These are phyloP conservation scores for Pyrenochaeta sp. DNA, from an alignment of 2,329 filamentous ascomycete species.

Conservation along the genomic window DNA sequence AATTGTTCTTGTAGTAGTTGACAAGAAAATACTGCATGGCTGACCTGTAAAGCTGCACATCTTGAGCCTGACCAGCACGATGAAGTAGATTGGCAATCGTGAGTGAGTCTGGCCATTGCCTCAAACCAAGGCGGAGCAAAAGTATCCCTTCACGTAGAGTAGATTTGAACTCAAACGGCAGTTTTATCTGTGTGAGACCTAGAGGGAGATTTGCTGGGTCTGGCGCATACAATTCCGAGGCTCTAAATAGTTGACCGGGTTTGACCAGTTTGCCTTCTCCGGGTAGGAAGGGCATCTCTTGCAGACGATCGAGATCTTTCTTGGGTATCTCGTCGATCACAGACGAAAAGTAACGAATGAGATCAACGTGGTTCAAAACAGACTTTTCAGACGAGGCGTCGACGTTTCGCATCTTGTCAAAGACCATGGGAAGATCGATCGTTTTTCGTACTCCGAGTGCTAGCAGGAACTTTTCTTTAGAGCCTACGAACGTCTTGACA, in stretches of 20 bases:
- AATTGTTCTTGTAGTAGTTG: constrained; percentile 80
- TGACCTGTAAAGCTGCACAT: constrained; percentile 66
- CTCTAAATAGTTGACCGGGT: constrained; percentile 43
- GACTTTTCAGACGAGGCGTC: constrained; percentile 60
- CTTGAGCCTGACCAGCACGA: constrained; percentile 61
- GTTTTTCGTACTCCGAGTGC: constrained; percentile 93
- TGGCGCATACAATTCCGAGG: constrained; percentile 46
- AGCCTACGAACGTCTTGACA: constrained; percentile 72
- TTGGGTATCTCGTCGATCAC: constrained; percentile 87
- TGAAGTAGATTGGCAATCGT: constrained; percentile 83
- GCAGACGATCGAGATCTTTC: constrained; percentile 80
- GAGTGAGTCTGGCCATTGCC: constrained; percentile 71
- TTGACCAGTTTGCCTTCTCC: constrained; percentile 58
- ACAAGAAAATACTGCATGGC: constrained; percentile 83
- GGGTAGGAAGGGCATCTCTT: constrained; percentile 80
- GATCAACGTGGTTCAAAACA: constrained; percentile 89
- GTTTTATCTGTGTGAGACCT: constrained; percentile 61
- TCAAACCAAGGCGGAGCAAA: constrained; percentile 74
- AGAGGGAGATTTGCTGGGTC: constrained; percentile 40
- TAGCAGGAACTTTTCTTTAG: constrained; percentile 89
- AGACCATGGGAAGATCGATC: constrained; percentile 91
- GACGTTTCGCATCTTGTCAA: constrained; percentile 78
- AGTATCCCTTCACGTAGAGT: constrained; percentile 72
- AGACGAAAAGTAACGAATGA: constrained; percentile 92
- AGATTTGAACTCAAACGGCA: constrained; percentile 76